A percentile compares a stretch with the other conserved stretches of the same genome.
Conservation (phyloP, 441 rosid genomes). For the Corymbia citriodora region DNA sequence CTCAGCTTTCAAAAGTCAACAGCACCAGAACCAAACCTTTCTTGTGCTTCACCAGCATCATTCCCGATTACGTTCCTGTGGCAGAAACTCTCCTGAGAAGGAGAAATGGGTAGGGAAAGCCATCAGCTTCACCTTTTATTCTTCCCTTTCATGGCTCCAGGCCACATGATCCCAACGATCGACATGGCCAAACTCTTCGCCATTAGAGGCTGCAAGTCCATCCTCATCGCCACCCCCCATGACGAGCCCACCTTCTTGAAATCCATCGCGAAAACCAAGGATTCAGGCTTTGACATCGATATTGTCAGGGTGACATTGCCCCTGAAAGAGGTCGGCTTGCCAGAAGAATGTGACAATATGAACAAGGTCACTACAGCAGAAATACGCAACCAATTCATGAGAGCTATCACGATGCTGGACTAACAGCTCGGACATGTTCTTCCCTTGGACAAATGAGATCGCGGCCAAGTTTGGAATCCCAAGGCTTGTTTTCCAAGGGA, state of each 20-base stretch:
- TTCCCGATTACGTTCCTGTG: background rate
- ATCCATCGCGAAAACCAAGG: background rate
- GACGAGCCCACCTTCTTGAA: background rate
- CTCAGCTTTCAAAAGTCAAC: background rate
- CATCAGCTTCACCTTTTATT: background rate
- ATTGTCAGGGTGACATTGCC: background rate
- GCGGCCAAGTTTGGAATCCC: slow-evolving; percentile 1
- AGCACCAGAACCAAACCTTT: background rate
- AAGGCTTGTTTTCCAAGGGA: background rate
- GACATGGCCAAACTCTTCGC: background rate
- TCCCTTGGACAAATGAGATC: slow-evolving; percentile 5
- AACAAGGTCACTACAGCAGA: background rate
- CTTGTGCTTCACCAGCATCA: background rate
- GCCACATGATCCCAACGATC: background rate
- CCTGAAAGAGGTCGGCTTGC: background rate
- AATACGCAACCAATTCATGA: background rate
- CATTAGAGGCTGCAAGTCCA: background rate
- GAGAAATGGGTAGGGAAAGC: background rate
- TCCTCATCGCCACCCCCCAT: background rate
- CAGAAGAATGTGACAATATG: background rate
- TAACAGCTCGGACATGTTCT: slow-evolving; percentile 5
- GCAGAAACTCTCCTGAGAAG: background rate
- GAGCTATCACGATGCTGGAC: background rate
- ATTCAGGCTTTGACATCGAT: background rate
- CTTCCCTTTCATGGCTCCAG: background rate